These are phyloP conservation scores for Penicillium sclerotiorum DNA, from an alignment of 2,329 filamentous ascomycete species.

Conservation along the genomic window DNA sequence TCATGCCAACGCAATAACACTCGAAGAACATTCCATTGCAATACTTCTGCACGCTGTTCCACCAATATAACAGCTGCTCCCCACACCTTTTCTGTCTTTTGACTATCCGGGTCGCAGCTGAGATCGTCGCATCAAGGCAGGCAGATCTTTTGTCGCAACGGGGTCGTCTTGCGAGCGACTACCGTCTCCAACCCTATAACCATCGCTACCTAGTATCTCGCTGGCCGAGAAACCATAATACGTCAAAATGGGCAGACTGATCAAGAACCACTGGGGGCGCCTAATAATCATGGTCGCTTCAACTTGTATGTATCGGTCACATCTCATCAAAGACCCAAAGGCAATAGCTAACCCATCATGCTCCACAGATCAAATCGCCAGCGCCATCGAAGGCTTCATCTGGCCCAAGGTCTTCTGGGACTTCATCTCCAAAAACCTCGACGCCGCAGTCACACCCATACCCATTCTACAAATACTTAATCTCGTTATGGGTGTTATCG, in stretches of 20 bases:
- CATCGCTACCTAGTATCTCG: constrained; percentile 17
- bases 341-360: not conserved
- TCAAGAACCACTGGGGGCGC: constrained; percentile 99
- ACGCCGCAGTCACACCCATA: constrained; percentile 81
- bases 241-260: constrained; percentile 82
- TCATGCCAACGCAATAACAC: constrained; percentile 14
- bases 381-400: constrained; percentile 85
- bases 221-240: constrained; percentile 29
- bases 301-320: constrained; percentile 59
- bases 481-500: constrained; percentile 74
- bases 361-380: constrained; percentile 76
- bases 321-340: not conserved
- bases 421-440: constrained; percentile 87
- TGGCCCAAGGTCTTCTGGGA: constrained; percentile 99
- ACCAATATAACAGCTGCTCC: not conserved
- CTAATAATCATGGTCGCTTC: constrained; percentile 89
- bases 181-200: not conserved
- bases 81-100: not conserved
- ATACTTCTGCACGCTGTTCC: not conserved
- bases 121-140: not conserved
- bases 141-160: not conserved
- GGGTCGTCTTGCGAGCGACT: not conserved
- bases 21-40: not conserved
- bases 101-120: not conserved
- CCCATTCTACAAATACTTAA: constrained; percentile 90